Percentiles rank a stretch among this genome's conserved stretches.
These are phyloP conservation scores for Daldinia caldariorum DNA, from an alignment of 495 filamentous ascomycete genomes.

Conservation along the genomic window DNA sequence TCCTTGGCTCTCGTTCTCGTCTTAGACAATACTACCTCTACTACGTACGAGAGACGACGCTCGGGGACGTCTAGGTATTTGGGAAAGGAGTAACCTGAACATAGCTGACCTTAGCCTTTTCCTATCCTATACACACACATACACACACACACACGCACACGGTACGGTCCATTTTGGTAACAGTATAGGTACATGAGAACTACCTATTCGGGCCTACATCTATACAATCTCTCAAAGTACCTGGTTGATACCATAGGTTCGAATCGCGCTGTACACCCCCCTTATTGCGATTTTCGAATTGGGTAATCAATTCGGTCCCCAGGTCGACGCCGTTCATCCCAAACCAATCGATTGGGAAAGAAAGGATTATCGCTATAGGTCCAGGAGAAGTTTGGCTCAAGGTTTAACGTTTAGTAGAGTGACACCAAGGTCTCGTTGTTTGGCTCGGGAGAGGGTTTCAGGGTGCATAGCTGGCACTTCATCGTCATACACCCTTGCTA, in stretches of 20 bases:
- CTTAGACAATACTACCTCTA: constrained; percentile 33
- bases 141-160: too few species aligned
- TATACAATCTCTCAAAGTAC: constrained; percentile 20
- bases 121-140: constrained; percentile 19
- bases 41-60: constrained; percentile 30
- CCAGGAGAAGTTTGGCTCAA: constrained; percentile 21
- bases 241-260: constrained; percentile 6
- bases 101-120: constrained; percentile 39
- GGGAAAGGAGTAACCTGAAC: constrained; percentile 27
- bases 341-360: constrained; percentile 32
- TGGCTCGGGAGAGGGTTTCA: constrained; percentile 36
- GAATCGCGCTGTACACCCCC: constrained; percentile 8
- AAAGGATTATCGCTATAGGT: constrained; percentile 22
- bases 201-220: constrained; percentile 40
- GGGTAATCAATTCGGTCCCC: constrained; percentile 29
- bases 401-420: constrained; percentile 41
- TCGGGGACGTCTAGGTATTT: constrained; percentile 19
- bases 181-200: constrained; percentile 30
- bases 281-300: constrained; percentile 18
- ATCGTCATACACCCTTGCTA: constrained; percentile 48
- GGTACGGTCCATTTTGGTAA: constrained; percentile 24
- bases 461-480: constrained; percentile 45
- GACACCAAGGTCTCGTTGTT: constrained; percentile 36
- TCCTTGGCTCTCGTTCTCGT: constrained; percentile 27
- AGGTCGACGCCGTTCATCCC: constrained; percentile 24